phyloP scores from a whole-genome alignment of 108 stramenopile species.

The Pseudonitzschia multistriata region DNA sequence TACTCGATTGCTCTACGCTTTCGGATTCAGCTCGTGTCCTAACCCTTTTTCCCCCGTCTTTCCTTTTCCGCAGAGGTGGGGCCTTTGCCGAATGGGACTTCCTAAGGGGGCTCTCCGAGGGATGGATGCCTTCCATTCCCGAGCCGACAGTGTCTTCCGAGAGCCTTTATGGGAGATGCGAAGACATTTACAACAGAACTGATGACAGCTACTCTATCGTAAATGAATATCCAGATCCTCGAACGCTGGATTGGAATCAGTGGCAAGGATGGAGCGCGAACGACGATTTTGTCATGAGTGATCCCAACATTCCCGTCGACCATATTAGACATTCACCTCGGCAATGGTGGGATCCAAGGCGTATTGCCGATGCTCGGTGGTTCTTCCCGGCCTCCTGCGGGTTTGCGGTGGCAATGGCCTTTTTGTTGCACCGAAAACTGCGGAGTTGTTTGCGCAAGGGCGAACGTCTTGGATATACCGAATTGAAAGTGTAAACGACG shows the following conservation, averaged over 20 bases:
- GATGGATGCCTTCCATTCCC: constrained; percentile 61
- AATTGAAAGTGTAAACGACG: constrained; percentile 5
- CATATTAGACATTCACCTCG: not conserved
- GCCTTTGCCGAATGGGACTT: constrained; percentile 83
- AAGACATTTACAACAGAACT: constrained; percentile 51
- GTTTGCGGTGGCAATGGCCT: not conserved
- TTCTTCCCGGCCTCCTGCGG: not conserved
- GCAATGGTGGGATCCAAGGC: not conserved
- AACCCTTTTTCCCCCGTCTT: not conserved
- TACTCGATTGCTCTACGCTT: too few relatives aligned
- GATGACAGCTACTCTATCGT: constrained; percentile 46
- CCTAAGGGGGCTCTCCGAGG: constrained; percentile 61
- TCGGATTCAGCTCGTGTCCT: too few relatives aligned
- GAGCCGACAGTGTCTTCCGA: constrained; percentile 23
- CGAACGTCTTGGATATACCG: constrained; percentile 8
- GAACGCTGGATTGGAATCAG: constrained; percentile 30
- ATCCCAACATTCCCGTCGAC: constrained; percentile 27
- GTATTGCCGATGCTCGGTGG: not conserved
- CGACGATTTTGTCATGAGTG: constrained; percentile 36
- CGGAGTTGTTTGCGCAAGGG: not conserved
- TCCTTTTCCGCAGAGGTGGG: constrained; percentile 24
- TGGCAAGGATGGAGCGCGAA: constrained; percentile 38
- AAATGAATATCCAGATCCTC: constrained; percentile 57
- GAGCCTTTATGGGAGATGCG: constrained; percentile 52
- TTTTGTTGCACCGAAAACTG: not conserved